These are phyloP conservation scores for Vigna hirtella DNA, from an alignment of 306 rosid species.

Conservation along the genomic window DNA sequence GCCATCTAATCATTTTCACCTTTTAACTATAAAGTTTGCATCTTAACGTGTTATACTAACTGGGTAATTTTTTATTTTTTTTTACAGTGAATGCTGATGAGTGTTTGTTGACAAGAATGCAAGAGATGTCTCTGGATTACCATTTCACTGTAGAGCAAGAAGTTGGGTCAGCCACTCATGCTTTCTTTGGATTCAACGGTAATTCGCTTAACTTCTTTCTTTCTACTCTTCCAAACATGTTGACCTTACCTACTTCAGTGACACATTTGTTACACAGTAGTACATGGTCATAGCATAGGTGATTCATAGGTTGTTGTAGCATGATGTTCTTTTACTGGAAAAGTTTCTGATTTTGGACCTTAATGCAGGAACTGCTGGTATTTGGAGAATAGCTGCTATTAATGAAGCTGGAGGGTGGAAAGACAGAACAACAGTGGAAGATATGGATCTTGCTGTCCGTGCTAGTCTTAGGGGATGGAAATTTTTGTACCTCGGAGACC, in stretches of 20 bases:
- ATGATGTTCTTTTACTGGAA: not conserved
- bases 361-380: constrained; percentile 90
- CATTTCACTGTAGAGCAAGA: constrained; percentile 99
- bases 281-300: constrained; percentile 18
- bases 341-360: not conserved
- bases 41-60: not conserved
- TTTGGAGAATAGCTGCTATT: constrained; percentile 98
- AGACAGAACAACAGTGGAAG: constrained; percentile 97
- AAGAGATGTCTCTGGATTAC: constrained; percentile 98
- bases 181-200: constrained; percentile 99
- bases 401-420: constrained; percentile 99
- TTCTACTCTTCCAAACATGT: not conserved
- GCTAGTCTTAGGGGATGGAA: constrained; percentile 99
- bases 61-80: not conserved
- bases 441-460: constrained; percentile 98
- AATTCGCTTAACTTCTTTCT: constrained; percentile 5
- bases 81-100: constrained; percentile 84
- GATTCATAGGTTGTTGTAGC: not conserved
- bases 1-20: not conserved
- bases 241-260: not conserved
- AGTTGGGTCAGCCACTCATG: constrained; percentile 99
- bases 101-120: constrained; percentile 96
- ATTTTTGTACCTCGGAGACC: constrained; percentile 94
- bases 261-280: not conserved
- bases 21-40: not conserved